Evolutionary conservation across 2,329 filamentous ascomycete species (phyloP).

Genomic region (Talaromyces sp.): DNA sequence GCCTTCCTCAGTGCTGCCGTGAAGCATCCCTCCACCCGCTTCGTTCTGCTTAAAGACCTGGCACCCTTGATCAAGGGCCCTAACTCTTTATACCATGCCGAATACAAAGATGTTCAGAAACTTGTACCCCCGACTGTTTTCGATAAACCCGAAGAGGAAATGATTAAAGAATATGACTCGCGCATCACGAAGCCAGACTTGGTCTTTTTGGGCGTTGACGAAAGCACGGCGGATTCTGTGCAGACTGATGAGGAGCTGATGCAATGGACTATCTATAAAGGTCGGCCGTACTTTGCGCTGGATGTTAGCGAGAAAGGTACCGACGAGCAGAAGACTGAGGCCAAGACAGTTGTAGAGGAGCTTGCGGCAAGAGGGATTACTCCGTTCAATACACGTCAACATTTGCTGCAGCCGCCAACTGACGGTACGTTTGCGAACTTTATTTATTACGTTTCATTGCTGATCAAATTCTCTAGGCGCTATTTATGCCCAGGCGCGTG

Average conservation of each 20-base stretch:
- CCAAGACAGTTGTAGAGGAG: conserved; percentile 57
- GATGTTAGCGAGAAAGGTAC: conserved; percentile 74
- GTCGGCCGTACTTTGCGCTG: conserved; percentile 81
- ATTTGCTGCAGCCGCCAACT: conserved; percentile 58
- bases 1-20: conserved; percentile 48
- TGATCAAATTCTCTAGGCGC: conserved; percentile 60
- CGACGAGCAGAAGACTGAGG: conserved; percentile 54
- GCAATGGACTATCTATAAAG: conserved; percentile 61
- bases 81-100: conserved; percentile 64
- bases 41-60: conserved; percentile 76
- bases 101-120: conserved; percentile 64
- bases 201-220: conserved; percentile 81
- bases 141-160: conserved; percentile 65
- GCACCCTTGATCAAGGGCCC: conserved; percentile 66
- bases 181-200: conserved; percentile 64
- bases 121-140: conserved; percentile 73
- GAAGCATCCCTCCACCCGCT: conserved; percentile 50
- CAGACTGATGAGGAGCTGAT: conserved; percentile 39
- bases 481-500: conserved; percentile 83
- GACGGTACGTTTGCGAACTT: conserved; percentile 48
- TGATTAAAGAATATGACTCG: conserved; percentile 72
- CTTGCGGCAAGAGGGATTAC: conserved; percentile 60
- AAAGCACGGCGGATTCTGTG: conserved; percentile 39
- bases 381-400: conserved; percentile 65
- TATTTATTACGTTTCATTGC: not conserved